Evolutionary conservation across 179 eudicot species (phyloP).

Genomic region (Actinidia chinensis): DNA sequence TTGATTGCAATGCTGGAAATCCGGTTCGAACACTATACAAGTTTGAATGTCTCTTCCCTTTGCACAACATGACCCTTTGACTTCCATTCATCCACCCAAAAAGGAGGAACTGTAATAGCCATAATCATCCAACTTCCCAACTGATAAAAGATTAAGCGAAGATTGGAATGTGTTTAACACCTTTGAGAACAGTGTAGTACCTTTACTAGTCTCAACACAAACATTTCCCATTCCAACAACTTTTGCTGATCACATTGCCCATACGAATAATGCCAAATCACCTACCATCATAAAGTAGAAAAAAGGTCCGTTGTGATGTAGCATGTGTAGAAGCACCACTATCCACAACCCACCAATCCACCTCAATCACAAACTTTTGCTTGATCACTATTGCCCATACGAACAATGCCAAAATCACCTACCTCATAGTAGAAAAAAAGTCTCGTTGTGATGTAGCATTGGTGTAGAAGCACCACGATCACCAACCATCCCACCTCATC

Average conservation of each 20-base stretch:
- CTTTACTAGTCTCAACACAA: too few relatives aligned
- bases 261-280: neutral
- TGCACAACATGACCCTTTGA: neutral
- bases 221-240: neutral
- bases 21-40: too few relatives aligned
- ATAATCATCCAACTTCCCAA: neutral
- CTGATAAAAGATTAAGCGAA: too few relatives aligned
- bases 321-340: constrained; percentile 2
- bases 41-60: neutral
- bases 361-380: too few relatives aligned
- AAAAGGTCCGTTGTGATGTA: neutral
- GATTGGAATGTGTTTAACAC: neutral
- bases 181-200: neutral
- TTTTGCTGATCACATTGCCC: neutral
- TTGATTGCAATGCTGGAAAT: too few relatives aligned
- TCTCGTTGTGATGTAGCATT: too few relatives aligned
- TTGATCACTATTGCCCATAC: too few relatives aligned
- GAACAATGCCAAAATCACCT: too few relatives aligned
- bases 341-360: neutral
- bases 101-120: neutral
- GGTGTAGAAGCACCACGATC: too few relatives aligned
- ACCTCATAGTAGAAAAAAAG: too few relatives aligned
- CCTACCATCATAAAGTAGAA: neutral
- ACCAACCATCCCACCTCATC: too few relatives aligned
- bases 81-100: neutral